A percentile compares a stretch with the other conserved stretches of the same genome.
Conservation (phyloP, 192 early-diverging fungal species). For the Allomyces macrogynus region DNA sequence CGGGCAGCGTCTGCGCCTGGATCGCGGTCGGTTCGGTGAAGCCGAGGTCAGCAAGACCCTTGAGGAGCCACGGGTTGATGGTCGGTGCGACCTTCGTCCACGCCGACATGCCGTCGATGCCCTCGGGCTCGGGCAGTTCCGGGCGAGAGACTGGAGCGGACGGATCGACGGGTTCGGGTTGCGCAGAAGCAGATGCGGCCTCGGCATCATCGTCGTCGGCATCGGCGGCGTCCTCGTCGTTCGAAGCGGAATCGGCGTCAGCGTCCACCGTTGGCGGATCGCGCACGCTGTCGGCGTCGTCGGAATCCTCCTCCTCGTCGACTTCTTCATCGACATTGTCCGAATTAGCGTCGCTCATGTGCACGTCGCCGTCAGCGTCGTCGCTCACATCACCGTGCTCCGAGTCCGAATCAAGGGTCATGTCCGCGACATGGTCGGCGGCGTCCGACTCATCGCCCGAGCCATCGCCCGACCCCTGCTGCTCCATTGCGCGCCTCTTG, state of each 20-base stretch:
- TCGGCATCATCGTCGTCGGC: conserved; percentile 7
- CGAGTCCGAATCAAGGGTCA: neutral
- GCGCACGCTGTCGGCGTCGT: conserved; percentile 1
- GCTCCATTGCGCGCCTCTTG: conserved; percentile 6
- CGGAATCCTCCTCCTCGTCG: conserved; percentile 4
- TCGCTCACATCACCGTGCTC: conserved; percentile 16
- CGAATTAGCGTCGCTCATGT: conserved; percentile 7
- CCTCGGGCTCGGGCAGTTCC: conserved; percentile 2
- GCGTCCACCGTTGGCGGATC: conserved; percentile 7
- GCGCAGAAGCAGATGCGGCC: conserved; percentile 7
- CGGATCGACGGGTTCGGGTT: conserved; percentile 7
- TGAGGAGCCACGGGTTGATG: conserved; percentile 30
- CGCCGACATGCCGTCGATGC: conserved; percentile 35
- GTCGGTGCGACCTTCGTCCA: conserved; percentile 38
- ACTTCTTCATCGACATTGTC: neutral
- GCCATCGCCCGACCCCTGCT: conserved; percentile 3
- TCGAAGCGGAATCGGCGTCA: conserved; percentile 6
- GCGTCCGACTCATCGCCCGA: conserved; percentile 1
- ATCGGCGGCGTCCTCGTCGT: conserved; percentile 7
- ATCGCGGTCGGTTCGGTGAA: conserved; percentile 72
- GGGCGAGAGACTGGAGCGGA: neutral
- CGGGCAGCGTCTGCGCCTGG: conserved; percentile 51
- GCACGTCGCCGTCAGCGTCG: conserved; percentile 13
- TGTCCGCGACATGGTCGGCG: conserved; percentile 1
- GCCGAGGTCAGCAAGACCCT: conserved; percentile 45